These are phyloP conservation scores for Geum urbanum DNA, from an alignment of 306 rosid species.

Conservation along the genomic window DNA sequence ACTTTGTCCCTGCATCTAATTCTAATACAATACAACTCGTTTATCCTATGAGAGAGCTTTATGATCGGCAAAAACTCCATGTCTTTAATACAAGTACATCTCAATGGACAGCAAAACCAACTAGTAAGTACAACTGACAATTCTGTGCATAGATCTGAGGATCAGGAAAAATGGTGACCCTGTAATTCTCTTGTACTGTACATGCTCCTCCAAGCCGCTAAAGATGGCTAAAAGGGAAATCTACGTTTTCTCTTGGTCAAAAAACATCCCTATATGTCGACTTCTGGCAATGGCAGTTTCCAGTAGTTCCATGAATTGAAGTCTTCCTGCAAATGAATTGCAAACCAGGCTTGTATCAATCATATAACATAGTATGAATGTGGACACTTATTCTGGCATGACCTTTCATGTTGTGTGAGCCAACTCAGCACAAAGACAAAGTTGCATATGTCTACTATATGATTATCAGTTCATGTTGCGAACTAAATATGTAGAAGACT, in stretches of 20 bases:
- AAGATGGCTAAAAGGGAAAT: not conserved
- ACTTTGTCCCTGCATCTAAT: not conserved
- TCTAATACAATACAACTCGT: not conserved
- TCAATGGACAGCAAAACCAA: not conserved
- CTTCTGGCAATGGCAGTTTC: conserved; percentile 69
- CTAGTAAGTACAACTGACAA: conserved; percentile 6
- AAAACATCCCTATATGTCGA: conserved; percentile 20
- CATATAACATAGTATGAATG: not conserved
- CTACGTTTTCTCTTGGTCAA: not conserved
- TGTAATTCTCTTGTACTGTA: not conserved
- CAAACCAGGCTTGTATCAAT: conserved; percentile 8
- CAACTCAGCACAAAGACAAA: conserved; percentile 1
- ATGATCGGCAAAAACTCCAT: conserved; percentile 1
- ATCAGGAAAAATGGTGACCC: conserved; percentile 6
- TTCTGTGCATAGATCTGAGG: conserved; percentile 15
- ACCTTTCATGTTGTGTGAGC: not conserved
- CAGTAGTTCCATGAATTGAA: conserved; percentile 91
- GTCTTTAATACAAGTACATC: conserved; percentile 13
- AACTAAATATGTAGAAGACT: not conserved
- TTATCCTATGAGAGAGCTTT: conserved; percentile 6
- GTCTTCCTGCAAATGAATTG: conserved; percentile 65
- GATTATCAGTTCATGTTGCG: not conserved
- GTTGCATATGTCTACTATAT: not conserved
- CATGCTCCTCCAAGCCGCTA: not conserved
- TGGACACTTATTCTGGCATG: not conserved